Evolutionary conservation across 306 rosid genomes (phyloP).

Genomic region (Mucuna pruriens): DNA sequence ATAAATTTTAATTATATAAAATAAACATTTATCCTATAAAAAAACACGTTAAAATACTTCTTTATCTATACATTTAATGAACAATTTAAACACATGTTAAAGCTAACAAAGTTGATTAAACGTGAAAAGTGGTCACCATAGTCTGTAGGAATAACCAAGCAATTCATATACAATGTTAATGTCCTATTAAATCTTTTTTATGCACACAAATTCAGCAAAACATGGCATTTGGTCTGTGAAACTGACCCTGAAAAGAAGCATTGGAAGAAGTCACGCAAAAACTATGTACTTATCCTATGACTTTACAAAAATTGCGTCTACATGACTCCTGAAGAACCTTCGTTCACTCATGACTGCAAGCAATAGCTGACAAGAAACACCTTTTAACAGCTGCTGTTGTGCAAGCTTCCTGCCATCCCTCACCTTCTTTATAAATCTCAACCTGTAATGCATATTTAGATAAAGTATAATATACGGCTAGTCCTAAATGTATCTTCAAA

Average conservation of each 20-base stretch:
- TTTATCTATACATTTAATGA: too few species aligned
- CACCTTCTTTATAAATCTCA: constrained; percentile 71
- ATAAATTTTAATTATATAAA: too few species aligned
- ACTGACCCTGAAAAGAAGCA: too few species aligned
- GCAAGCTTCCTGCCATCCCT: constrained; percentile 64
- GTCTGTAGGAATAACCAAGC: background rate
- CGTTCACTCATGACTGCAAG: constrained; percentile 19
- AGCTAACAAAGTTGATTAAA: too few species aligned
- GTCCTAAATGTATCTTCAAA: background rate
- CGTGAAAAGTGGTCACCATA: background rate
- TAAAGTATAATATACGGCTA: constrained; percentile 2
- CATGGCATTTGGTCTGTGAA: too few species aligned
- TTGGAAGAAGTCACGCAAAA: constrained; percentile 24
- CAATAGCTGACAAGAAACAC: constrained; percentile 69
- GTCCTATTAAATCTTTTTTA: background rate
- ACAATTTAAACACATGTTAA: too few species aligned
- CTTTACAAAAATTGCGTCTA: constrained; percentile 2
- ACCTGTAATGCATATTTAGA: constrained; percentile 50
- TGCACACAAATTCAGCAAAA: constrained; percentile 7
- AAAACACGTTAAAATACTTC: too few species aligned
- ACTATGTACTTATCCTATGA: background rate
- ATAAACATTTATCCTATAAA: too few species aligned
- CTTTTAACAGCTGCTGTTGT: constrained; percentile 47
- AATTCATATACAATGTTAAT: background rate
- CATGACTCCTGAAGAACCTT: constrained; percentile 1